These are phyloP conservation scores for Clavariopsis aquatica DNA, from an alignment of 495 filamentous ascomycete genomes.

Conservation along the genomic window DNA sequence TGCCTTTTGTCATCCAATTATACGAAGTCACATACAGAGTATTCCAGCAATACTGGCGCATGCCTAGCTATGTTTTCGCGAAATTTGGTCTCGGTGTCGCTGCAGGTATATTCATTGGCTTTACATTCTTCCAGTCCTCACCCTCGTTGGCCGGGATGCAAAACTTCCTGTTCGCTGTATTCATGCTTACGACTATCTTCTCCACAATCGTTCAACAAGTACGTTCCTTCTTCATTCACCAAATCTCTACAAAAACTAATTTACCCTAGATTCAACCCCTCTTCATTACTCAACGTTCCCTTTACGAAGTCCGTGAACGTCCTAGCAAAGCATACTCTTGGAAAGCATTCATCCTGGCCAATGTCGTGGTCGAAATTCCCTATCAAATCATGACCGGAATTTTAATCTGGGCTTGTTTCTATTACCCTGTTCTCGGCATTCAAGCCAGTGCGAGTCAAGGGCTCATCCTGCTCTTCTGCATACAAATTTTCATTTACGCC, in stretches of 20 bases:
- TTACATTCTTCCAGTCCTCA: slow-evolving; percentile 64
- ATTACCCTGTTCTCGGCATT: slow-evolving; percentile 74
- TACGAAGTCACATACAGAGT: slow-evolving; percentile 59
- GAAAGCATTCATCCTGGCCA: slow-evolving; percentile 62
- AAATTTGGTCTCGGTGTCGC: slow-evolving; percentile 58
- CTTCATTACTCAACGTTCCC: slow-evolving; percentile 73
- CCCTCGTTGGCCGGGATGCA: slow-evolving; percentile 41
- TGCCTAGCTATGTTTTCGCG: slow-evolving; percentile 78
- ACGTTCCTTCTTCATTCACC: neutral
- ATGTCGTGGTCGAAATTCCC: slow-evolving; percentile 45
- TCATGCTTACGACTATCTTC: slow-evolving; percentile 80
- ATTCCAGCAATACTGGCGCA: slow-evolving; percentile 88
- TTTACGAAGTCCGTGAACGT: slow-evolving; percentile 86
- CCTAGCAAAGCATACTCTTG: slow-evolving; percentile 84
- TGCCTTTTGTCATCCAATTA: slow-evolving; percentile 51
- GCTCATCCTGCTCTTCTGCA: slow-evolving; percentile 64
- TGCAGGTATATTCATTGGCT: slow-evolving; percentile 64
- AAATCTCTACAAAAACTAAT: neutral
- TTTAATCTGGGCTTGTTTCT: slow-evolving; percentile 73
- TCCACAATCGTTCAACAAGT: slow-evolving; percentile 65
- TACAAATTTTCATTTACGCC: slow-evolving; percentile 54
- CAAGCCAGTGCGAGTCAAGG: slow-evolving; percentile 67
- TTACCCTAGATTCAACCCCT: slow-evolving; percentile 77
- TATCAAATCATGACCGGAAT: slow-evolving; percentile 57
- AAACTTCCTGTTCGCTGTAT: slow-evolving; percentile 77